phyloP scores from a whole-genome alignment of 106 monocot species.

The Phalaenopsis equestris region DNA sequence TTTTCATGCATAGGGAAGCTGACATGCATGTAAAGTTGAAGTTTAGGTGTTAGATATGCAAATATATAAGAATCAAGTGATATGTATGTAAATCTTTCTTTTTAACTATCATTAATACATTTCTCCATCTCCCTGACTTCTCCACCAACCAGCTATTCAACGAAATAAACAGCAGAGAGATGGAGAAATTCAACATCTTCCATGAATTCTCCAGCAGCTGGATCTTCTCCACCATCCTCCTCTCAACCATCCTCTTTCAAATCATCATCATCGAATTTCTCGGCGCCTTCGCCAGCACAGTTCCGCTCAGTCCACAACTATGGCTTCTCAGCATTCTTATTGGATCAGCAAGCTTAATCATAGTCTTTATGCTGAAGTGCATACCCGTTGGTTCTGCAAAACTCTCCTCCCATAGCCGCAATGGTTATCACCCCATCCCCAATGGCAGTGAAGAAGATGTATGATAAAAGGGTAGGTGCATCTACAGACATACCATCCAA shows the following conservation, averaged over 20 bases:
- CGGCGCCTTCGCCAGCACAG: slow-evolving; percentile 74
- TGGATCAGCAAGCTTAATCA: slow-evolving; percentile 61
- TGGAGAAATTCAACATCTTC: slow-evolving; percentile 84
- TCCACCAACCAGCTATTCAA: slow-evolving; percentile 62
- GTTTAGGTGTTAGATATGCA: too few species aligned
- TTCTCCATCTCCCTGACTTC: too few species aligned
- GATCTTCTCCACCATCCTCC: slow-evolving; percentile 52
- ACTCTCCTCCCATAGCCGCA: slow-evolving; percentile 6
- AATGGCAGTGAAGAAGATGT: slow-evolving; percentile 48
- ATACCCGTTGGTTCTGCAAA: slow-evolving; percentile 46
- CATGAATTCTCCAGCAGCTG: slow-evolving; percentile 64
- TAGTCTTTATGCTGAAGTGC: slow-evolving; percentile 56
- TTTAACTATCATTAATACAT: too few species aligned
- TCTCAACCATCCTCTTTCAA: slow-evolving; percentile 62
- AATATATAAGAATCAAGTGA: too few species aligned
- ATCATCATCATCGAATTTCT: slow-evolving; percentile 70
- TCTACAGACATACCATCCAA: too few species aligned
- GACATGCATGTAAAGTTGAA: too few species aligned
- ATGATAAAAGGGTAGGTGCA: slow-evolving; percentile 9
- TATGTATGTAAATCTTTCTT: too few species aligned
- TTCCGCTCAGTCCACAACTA: slow-evolving; percentile 56
- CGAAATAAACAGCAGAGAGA: slow-evolving; percentile 89
- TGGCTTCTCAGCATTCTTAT: slow-evolving; percentile 65
- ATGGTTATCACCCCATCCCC: slow-evolving; percentile 57
- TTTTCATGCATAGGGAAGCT: too few species aligned